These are phyloP conservation scores for Pharus latifolius DNA, from an alignment of 176 grass and related monocot genomes.

Conservation along the genomic window DNA sequence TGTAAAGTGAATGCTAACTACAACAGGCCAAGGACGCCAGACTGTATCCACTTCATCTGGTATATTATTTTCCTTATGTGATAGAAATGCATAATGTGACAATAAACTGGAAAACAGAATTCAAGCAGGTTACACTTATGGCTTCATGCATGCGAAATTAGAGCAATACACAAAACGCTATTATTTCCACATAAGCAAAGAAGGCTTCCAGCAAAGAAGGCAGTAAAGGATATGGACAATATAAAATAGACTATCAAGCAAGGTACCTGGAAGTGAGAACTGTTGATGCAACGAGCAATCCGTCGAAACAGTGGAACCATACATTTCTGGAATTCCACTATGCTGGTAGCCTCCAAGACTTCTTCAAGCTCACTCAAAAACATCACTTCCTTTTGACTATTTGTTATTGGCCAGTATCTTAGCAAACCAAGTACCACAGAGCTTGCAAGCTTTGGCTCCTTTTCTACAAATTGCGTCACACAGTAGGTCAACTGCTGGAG, in stretches of 20 bases:
- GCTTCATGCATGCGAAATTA: too few species aligned
- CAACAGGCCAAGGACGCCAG: background rate
- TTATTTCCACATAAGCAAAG: too few species aligned
- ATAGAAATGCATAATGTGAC: background rate
- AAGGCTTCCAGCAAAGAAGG: too few species aligned
- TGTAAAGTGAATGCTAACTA: background rate
- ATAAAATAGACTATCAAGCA: background rate
- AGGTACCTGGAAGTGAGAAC: constrained; percentile 82
- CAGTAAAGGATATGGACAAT: background rate
- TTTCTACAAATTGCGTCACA: constrained; percentile 84
- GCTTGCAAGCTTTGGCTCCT: constrained; percentile 78
- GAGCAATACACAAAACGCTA: too few species aligned
- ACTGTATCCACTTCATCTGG: background rate
- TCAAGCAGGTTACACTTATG: background rate
- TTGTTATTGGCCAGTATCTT: constrained; percentile 93
- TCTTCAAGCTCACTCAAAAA: constrained; percentile 95
- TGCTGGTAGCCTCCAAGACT: constrained; percentile 69
- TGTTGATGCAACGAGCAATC: constrained; percentile 78
- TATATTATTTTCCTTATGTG: background rate
- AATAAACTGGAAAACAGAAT: background rate
- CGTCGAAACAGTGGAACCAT: constrained; percentile 81
- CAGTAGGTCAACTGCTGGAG: constrained; percentile 94
- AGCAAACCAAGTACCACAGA: constrained; percentile 65
- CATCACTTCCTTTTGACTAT: constrained; percentile 98
- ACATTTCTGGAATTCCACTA: constrained; percentile 82